These are phyloP conservation scores for Saccharomycopsis fibuligera DNA, from an alignment of 805 yeast genomes.

Conservation along the genomic window DNA sequence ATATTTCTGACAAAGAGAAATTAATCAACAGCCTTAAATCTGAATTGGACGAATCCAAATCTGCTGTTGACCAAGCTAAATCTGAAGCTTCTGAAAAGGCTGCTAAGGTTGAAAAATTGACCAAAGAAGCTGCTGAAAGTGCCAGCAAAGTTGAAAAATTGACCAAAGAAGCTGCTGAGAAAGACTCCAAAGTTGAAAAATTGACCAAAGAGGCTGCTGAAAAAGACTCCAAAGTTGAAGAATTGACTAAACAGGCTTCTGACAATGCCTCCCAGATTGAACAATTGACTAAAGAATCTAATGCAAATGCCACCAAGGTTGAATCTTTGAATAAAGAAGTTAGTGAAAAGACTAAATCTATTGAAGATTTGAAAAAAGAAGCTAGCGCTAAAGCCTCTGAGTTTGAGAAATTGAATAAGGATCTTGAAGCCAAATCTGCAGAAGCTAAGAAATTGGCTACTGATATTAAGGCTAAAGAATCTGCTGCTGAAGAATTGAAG, in stretches of 20 bases:
- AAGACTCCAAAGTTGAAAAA: not conserved
- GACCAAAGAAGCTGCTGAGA: not conserved
- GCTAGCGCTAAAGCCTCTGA: not conserved
- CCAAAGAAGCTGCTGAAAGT: not conserved
- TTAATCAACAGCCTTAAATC: too few species aligned
- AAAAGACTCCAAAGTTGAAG: not conserved
- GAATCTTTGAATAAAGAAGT: not conserved
- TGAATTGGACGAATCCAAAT: not conserved
- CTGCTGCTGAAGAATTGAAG: not conserved
- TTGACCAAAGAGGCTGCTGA: slow-evolving; percentile 1
- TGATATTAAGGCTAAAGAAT: not conserved
- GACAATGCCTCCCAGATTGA: not conserved
- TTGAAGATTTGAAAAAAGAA: not conserved
- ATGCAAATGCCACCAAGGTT: not conserved
- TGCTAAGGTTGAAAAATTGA: not conserved
- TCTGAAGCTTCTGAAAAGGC: not conserved
- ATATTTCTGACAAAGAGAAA: not conserved
- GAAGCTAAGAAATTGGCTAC: not conserved
- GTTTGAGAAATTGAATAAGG: not conserved
- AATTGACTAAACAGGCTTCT: not conserved
- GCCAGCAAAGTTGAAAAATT: not conserved
- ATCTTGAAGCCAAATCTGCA: not conserved
- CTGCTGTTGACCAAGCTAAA: not conserved
- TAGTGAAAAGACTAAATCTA: not conserved
- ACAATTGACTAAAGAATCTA: too few species aligned